Conservation (phyloP, 2,329 filamentous ascomycete genomes). For the Pseudocercospora ulei region DNA sequence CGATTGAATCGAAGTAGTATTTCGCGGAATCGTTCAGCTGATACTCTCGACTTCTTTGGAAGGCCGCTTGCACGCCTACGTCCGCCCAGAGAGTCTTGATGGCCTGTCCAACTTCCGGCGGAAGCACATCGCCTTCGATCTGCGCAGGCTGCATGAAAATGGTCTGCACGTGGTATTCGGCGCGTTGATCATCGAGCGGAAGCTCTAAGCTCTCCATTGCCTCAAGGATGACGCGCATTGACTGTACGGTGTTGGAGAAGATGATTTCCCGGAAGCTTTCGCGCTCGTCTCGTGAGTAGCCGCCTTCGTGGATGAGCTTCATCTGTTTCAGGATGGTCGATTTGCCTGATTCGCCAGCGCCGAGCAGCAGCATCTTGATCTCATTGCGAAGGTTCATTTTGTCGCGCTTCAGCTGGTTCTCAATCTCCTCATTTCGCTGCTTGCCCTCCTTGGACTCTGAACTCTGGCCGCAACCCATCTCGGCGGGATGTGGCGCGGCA, state of each 20-base stretch:
- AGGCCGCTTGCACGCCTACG: constrained; percentile 83
- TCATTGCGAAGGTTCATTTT: constrained; percentile 98
- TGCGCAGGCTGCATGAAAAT: constrained; percentile 98
- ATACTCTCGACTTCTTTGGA: constrained; percentile 91
- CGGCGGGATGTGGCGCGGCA: constrained; percentile 42
- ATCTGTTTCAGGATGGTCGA: constrained; percentile 93
- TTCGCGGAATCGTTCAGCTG: constrained; percentile 91
- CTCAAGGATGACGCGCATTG: constrained; percentile 60
- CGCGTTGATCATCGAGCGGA: constrained; percentile 78
- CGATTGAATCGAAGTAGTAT: constrained; percentile 97
- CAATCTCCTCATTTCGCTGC: constrained; percentile 98
- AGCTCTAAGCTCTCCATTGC: constrained; percentile 63
- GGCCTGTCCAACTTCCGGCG: constrained; percentile 86
- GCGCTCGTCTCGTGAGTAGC: constrained; percentile 83
- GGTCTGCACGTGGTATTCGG: constrained; percentile 95
- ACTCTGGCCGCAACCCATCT: constrained; percentile 99
- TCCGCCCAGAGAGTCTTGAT: constrained; percentile 92
- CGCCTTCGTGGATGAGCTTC: constrained; percentile 98
- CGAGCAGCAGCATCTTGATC: constrained; percentile 98
- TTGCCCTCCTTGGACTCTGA: constrained; percentile 99
- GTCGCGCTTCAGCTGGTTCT: constrained; percentile 97
- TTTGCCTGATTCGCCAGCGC: constrained; percentile 96
- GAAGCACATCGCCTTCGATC: constrained; percentile 88
- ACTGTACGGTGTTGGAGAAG: constrained; percentile 61
- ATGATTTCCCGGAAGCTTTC: constrained; percentile 64